These are phyloP conservation scores for Aspergillus heteromorphus DNA, from an alignment of 495 filamentous ascomycete genomes.

Conservation along the genomic window DNA sequence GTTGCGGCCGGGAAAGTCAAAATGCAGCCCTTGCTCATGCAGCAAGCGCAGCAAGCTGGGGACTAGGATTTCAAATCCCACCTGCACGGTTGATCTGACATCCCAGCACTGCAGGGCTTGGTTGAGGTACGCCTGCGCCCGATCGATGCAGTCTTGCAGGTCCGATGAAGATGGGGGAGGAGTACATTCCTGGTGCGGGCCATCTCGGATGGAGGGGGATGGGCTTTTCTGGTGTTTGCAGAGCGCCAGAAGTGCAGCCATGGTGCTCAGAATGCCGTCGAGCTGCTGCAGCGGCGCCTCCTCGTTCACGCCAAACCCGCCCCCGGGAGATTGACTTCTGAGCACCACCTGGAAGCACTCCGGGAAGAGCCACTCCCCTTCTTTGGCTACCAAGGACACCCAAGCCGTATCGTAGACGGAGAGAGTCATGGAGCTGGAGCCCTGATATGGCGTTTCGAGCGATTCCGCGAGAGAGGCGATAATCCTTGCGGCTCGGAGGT, in stretches of 20 bases:
- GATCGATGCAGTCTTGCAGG: neutral
- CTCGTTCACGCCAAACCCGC: slow-evolving; percentile 8
- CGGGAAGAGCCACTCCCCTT: slow-evolving; percentile 31
- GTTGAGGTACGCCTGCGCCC: neutral
- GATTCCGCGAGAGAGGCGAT: too few species aligned
- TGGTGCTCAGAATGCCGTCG: slow-evolving; percentile 16
- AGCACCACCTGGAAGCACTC: slow-evolving; percentile 27
- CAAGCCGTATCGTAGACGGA: slow-evolving; percentile 43
- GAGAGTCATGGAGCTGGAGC: slow-evolving; percentile 23
- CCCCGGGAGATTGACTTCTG: slow-evolving; percentile 14
- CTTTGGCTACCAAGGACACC: slow-evolving; percentile 35
- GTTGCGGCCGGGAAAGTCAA: slow-evolving; percentile 20
- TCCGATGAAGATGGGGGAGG: neutral
- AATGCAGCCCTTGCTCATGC: slow-evolving; percentile 14
- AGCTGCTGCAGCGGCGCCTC: neutral
- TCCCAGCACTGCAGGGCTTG: slow-evolving; percentile 8
- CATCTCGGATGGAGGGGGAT: neutral
- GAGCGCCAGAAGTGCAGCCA: slow-evolving; percentile 12
- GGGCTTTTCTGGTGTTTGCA: neutral
- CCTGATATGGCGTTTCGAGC: slow-evolving; percentile 7
- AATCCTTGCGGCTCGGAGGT: too few species aligned
- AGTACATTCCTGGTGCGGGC: neutral
- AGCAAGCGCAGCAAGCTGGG: slow-evolving; percentile 25
- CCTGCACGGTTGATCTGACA: slow-evolving; percentile 13
- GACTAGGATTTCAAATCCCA: slow-evolving; percentile 36